These are phyloP conservation scores for Colletotrichum sp. DNA, from an alignment of 2,329 filamentous ascomycete species.

Conservation along the genomic window DNA sequence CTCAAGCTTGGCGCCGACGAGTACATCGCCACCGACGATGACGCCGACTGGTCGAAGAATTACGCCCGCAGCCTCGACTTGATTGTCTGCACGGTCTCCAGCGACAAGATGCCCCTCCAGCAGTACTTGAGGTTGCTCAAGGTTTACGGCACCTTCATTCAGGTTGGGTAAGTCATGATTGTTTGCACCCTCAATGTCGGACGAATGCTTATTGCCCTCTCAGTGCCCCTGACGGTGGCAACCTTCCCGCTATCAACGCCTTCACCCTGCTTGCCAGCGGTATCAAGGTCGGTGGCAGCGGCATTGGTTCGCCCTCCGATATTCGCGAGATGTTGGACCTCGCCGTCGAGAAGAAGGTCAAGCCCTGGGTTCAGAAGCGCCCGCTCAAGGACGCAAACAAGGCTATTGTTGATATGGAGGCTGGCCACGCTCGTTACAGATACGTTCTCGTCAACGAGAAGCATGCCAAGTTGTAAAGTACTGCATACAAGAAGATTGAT, in stretches of 20 bases:
- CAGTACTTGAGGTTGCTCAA: conserved; percentile 60
- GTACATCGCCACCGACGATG: conserved; percentile 48
- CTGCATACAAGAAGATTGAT: neutral
- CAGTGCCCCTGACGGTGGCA: conserved; percentile 55
- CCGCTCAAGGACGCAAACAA: conserved; percentile 57
- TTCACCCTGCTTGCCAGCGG: conserved; percentile 62
- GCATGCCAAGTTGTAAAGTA: conserved; percentile 12
- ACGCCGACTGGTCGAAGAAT: conserved; percentile 57
- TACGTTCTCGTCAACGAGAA: conserved; percentile 45
- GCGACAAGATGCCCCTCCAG: conserved; percentile 47
- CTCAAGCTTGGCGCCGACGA: conserved; percentile 60
- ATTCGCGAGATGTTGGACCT: conserved; percentile 62
- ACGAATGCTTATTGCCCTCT: neutral
- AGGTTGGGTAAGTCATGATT: conserved; percentile 22
- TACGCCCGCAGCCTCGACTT: conserved; percentile 58
- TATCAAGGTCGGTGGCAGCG: conserved; percentile 45
- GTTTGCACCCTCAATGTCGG: neutral
- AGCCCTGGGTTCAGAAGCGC: conserved; percentile 57
- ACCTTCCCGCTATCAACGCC: conserved; percentile 43
- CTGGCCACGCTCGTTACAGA: conserved; percentile 49
- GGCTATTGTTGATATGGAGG: conserved; percentile 56
- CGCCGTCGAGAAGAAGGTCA: conserved; percentile 55
- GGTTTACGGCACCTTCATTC: conserved; percentile 25
- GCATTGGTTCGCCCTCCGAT: conserved; percentile 45
- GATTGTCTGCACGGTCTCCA: conserved; percentile 62